Evolutionary conservation across 257 asterid genomes (phyloP), one percentile per base, ranked within the genome.

Genomic region (Solanum piurae): DNA sequence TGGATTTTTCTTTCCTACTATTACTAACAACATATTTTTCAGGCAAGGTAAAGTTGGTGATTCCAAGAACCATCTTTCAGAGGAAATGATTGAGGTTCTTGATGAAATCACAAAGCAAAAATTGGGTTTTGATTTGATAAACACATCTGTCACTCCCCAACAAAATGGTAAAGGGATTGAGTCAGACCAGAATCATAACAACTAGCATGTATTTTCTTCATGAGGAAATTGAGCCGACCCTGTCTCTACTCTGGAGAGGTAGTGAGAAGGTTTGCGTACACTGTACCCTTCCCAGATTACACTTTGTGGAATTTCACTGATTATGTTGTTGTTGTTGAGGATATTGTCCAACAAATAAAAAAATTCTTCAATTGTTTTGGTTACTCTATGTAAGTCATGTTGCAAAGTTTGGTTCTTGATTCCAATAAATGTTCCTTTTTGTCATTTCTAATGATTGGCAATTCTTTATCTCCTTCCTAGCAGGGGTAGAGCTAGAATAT

Each of bases 1-100:
- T 23, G 89, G 64, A 36, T 14, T 40, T 12, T 44, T 72, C 29
- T 38, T 77, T n/a, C 36, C 69, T 18, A 38, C 64, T 23, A 60
- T 90, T 12, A 71, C 52, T 38, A 87, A 88, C 91, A 84, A 27
- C 42, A 42, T 6, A 52, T 88, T 84, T 62, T 88, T 88, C 86
- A 87, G 92, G 83, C 44, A 84, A 80, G 92, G 92, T 0, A 36
- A 71, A 84, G 89, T 88, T 7, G 92, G 92, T 1, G 91, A 90
- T 75, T 86, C 77, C 31, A 84, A 88, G 68, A 88, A 69, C 80
- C 87, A 87, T 85, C 92, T 90, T 60, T 42, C 89, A 2, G 37
- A 34, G 21, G 89, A 88, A 72, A 90, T 90, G 92, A 38, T 64
- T 76, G 75, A 52, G 40, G 68, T 75, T 31, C 23, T 88, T 55